Conservation (phyloP, 345 rosid genomes). For the Salix brachista region DNA sequence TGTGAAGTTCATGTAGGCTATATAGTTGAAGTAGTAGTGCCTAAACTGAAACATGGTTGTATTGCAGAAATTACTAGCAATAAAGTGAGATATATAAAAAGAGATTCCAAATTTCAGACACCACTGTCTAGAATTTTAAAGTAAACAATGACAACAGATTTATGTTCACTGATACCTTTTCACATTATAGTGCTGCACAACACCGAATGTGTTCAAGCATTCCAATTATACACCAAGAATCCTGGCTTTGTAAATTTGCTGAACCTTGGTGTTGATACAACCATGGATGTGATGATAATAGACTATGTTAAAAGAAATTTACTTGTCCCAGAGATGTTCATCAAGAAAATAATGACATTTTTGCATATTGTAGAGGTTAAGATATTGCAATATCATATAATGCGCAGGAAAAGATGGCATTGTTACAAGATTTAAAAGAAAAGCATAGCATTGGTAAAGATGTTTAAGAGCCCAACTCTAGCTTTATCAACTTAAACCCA, state of each 20-base stretch:
- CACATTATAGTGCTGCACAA: background rate
- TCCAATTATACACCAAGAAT: background rate
- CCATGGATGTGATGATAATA: background rate
- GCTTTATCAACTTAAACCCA: background rate
- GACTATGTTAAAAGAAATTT: background rate
- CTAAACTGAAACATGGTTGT: background rate
- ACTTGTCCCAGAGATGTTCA: background rate
- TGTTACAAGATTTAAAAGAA: background rate
- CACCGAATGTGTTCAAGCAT: background rate
- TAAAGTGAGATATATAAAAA: background rate
- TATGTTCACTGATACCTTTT: background rate
- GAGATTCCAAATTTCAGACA: background rate
- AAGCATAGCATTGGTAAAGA: background rate
- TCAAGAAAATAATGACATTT: background rate
- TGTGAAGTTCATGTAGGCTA: background rate
- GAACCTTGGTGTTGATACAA: background rate
- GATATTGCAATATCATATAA: background rate
- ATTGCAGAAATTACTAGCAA: background rate
- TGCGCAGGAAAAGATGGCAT: background rate
- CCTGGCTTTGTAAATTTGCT: background rate
- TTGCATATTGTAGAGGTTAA: background rate
- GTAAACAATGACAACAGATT: background rate
- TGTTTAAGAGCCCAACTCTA: slow-evolving; percentile 4
- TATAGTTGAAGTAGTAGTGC: background rate
- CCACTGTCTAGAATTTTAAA: background rate